Evolutionary conservation across 495 filamentous ascomycete genomes (phyloP), one percentile per base, ranked within the genome.

Genomic region (Neurospora sublineolata): DNA sequence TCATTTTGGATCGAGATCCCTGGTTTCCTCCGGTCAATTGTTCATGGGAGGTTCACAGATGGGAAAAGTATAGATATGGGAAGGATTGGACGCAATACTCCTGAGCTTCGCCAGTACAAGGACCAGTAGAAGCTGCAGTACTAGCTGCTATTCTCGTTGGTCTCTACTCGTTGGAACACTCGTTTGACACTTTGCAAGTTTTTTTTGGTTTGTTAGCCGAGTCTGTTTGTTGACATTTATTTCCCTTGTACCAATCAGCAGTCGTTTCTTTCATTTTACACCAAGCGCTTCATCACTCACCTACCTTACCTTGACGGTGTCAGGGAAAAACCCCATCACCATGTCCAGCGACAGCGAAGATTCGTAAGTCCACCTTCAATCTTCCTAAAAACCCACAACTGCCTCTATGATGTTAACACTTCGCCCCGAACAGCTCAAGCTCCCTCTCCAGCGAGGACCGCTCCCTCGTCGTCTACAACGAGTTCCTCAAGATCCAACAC

Each of bases 401-500:
- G 8, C 39, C n/a, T 4, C 6, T 36, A 33, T 3, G 2, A 38
- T 10, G 39, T 27, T 38, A 10, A 58, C 14, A 8, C 1, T 1
- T 5, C 30, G 36, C 36, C 44, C 33, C 33, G 33, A 36, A 67
- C 10, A 64, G 27, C 12, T 33, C 52, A 30, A 64, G 52, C 52
- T 64, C 52, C 8, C 30, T 33, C 4, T 39, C 40, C 23, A 71
- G 70, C 58, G 72, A 27, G 20, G 58, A 73, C 39, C 18, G 10
- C 10, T 11, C 20, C 40, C 5, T 38, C n/a, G 67, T 72, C 4
- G 71, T 74, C 7, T 72, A 68, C 67, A 18, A 74, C 10, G 72
- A 74, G 20, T 72, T 74, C 4, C 70, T 74, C 70, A 72, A 74
- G 14, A 52, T 72, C 36, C 42, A 72, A 16, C 39, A 46, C 38